These are phyloP conservation scores for Incumbomyces lentus DNA, from an alignment of 2,329 filamentous ascomycete species.

Conservation along the genomic window DNA sequence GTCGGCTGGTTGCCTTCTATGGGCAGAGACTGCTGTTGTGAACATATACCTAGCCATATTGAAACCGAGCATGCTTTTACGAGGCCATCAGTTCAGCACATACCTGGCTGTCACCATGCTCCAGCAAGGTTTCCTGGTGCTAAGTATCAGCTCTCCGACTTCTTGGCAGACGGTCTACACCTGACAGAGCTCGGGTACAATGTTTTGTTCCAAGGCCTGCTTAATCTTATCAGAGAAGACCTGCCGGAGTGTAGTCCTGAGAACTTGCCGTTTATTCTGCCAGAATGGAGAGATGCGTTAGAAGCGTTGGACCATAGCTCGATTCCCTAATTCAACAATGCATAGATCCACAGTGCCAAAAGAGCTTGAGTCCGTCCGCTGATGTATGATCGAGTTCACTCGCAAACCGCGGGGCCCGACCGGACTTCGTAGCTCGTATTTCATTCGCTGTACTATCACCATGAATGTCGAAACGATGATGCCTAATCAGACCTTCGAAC, in stretches of 20 bases:
- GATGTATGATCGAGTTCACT: too few species aligned
- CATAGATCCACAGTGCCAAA: too few species aligned
- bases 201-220: conserved; percentile 44
- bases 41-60: conserved; percentile 35
- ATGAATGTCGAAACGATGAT: too few species aligned
- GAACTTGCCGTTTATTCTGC: conserved; percentile 42
- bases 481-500: too few species aligned
- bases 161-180: conserved; percentile 41
- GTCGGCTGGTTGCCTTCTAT: conserved; percentile 38
- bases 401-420: too few species aligned
- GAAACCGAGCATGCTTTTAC: conserved; percentile 40
- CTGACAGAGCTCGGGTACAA: conserved; percentile 47
- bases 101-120: conserved; percentile 1
- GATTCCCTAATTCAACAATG: too few species aligned
- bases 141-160: conserved; percentile 11
- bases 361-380: too few species aligned
- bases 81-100: conserved; percentile 41
- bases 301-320: not conserved
- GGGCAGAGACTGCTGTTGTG: conserved; percentile 42
- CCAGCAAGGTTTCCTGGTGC: not conserved
- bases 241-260: conserved; percentile 48
- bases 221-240: conserved; percentile 38
- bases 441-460: too few species aligned
- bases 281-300: conserved; percentile 34
- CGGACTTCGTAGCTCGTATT: too few species aligned